Percentiles rank a stretch among this genome's conserved stretches.
These are phyloP conservation scores for Kitagawia praeruptora DNA, from an alignment of 129 eudicot genomes.

Conservation along the genomic window DNA sequence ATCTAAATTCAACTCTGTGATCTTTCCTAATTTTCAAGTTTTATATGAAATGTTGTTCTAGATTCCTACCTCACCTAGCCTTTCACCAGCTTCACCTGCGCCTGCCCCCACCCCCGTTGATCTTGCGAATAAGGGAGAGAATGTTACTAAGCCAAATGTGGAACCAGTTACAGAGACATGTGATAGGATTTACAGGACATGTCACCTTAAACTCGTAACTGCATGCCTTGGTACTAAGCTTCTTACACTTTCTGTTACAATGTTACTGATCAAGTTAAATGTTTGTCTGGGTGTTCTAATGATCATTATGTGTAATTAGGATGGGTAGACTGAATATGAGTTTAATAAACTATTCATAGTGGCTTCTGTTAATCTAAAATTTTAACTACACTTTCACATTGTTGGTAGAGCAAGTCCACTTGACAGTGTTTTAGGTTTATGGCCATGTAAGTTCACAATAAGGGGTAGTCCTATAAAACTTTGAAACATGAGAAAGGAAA, in stretches of 20 bases:
- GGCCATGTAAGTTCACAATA: not conserved
- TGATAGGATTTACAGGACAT: conserved; percentile 21
- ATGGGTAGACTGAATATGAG: not conserved
- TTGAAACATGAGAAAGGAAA: not conserved
- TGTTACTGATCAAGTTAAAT: not conserved
- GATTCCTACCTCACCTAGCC: conserved; percentile 46
- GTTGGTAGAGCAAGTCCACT: too few relatives aligned
- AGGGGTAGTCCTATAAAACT: not conserved
- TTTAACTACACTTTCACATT: too few relatives aligned
- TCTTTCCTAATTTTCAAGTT: not conserved
- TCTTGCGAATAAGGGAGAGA: not conserved
- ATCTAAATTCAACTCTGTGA: not conserved
- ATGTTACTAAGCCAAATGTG: not conserved
- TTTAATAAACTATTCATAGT: not conserved
- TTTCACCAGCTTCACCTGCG: conserved; percentile 16
- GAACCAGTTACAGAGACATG: conserved; percentile 20
- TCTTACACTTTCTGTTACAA: not conserved
- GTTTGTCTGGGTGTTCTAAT: not conserved
- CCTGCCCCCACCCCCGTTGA: not conserved
- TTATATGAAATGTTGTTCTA: conserved; percentile 8
- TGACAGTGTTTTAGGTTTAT: not conserved
- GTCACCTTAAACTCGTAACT: conserved; percentile 29
- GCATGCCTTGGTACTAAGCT: conserved; percentile 27
- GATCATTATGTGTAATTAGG: not conserved
- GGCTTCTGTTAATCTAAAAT: not conserved